phyloP scores from a whole-genome alignment of 768 basidiomycete genomes.

The Rhizopogon vinicolor region DNA sequence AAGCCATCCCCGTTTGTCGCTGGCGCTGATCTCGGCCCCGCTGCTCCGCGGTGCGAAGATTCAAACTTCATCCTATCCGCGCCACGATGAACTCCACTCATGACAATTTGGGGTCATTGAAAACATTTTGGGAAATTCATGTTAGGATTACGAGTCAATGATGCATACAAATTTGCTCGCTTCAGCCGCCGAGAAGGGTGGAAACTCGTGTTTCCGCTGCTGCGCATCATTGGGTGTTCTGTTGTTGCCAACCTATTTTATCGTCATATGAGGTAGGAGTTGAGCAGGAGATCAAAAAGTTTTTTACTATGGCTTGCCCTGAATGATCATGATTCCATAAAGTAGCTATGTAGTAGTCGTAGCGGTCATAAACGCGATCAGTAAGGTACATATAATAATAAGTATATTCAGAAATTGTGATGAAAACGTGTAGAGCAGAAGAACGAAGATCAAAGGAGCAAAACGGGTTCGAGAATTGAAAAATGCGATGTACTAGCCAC shows the following conservation, averaged over 20 bases:
- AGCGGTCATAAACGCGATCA: neutral
- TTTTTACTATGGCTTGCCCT: neutral
- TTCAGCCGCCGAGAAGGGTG: neutral
- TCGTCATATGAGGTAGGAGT: neutral
- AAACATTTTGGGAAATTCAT: neutral
- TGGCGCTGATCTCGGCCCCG: constrained; percentile 46
- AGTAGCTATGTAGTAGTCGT: neutral
- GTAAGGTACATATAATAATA: constrained; percentile 3
- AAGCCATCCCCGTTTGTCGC: neutral
- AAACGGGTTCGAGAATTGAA: constrained; percentile 10
- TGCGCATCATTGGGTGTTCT: neutral
- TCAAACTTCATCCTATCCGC: constrained; percentile 55
- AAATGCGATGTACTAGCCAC: constrained; percentile 6
- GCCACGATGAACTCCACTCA: constrained; percentile 1
- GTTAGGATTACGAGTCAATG: neutral
- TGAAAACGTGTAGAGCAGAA: neutral
- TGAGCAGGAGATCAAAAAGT: neutral
- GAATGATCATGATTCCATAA: neutral
- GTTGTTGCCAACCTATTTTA: neutral
- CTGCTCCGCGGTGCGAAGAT: constrained; percentile 38
- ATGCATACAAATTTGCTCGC: neutral
- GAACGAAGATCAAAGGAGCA: neutral
- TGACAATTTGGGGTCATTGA: neutral
- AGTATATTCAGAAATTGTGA: constrained; percentile 3
- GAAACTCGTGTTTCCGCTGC: neutral